Conservation (phyloP, 148 eudicot genomes). For the Simmondsia chinensis region DNA sequence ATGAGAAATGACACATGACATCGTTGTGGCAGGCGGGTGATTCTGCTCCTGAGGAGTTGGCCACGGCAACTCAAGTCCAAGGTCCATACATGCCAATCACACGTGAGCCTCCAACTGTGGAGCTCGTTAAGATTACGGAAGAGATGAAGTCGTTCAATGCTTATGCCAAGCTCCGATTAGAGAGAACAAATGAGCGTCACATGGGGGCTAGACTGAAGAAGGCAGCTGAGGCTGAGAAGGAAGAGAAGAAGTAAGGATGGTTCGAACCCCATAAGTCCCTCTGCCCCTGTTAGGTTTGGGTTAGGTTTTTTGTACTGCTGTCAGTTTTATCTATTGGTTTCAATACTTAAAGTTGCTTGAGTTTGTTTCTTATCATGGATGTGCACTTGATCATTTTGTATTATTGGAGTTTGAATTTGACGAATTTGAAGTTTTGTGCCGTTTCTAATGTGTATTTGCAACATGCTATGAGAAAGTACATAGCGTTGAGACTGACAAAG, state of each 20-base stretch:
- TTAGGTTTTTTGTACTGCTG: too few species aligned
- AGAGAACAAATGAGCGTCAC: conserved; percentile 7
- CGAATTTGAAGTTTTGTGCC: too few species aligned
- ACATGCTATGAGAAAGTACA: too few species aligned
- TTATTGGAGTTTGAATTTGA: too few species aligned
- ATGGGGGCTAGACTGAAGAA: conserved; percentile 2
- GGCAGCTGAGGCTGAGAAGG: conserved; percentile 8
- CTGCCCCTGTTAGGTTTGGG: too few species aligned
- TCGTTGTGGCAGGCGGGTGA: conserved; percentile 35
- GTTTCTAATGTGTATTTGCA: too few species aligned
- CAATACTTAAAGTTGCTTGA: too few species aligned
- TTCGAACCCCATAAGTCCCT: too few species aligned
- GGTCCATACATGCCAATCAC: conserved; percentile 37
- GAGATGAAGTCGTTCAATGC: conserved; percentile 53
- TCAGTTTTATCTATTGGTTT: too few species aligned
- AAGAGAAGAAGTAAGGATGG: conserved; percentile 3
- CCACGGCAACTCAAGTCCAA: conserved; percentile 53
- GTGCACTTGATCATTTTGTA: too few species aligned
- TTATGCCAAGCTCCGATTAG: conserved; percentile 28
- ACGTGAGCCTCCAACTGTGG: conserved; percentile 33
- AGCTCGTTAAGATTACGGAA: conserved; percentile 35
- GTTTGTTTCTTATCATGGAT: too few species aligned
- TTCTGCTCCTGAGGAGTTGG: conserved; percentile 47
- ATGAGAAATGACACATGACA: not conserved
- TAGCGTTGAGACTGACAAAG: too few species aligned